A percentile compares a stretch with the other conserved stretches of the same genome.
phyloP scores from a whole-genome alignment of 345 rosid genomes.

The Excoecaria cochinchinensis region DNA sequence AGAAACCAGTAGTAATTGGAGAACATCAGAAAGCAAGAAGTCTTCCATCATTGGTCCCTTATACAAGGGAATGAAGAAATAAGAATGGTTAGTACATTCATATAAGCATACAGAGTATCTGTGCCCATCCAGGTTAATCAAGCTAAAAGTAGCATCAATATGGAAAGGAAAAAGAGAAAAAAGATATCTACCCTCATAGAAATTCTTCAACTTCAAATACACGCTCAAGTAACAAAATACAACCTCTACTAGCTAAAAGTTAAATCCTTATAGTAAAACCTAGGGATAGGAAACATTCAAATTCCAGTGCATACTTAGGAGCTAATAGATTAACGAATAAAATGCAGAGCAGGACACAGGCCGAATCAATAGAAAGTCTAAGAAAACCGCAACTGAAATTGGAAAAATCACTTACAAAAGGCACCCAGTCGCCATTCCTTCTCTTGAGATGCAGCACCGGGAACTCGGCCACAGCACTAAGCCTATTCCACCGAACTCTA shows the following conservation, averaged over 20 bases:
- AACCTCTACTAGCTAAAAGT: background rate
- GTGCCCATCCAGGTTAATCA: background rate
- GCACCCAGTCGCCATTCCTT: slow-evolving; percentile 72
- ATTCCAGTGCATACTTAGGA: background rate
- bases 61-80: background rate
- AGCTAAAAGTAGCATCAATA: too few species aligned
- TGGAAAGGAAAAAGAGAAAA: background rate
- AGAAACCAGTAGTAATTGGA: background rate
- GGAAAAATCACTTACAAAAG: slow-evolving; percentile 58
- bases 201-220: background rate
- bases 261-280: background rate
- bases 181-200: background rate
- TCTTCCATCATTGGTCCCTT: background rate
- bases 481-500: slow-evolving; percentile 63
- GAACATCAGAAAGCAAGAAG: background rate
- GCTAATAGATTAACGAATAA: background rate
- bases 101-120: background rate
- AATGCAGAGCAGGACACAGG: background rate
- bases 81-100: background rate
- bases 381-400: background rate
- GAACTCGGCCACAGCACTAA: slow-evolving; percentile 70
- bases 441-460: slow-evolving; percentile 78
- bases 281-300: background rate
- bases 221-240: background rate
- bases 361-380: background rate